A percentile compares a stretch with the other conserved stretches of the same genome.
phyloP scores from a whole-genome alignment of 31 red algal genomes.

The Odonthalia washingtoniensis region DNA sequence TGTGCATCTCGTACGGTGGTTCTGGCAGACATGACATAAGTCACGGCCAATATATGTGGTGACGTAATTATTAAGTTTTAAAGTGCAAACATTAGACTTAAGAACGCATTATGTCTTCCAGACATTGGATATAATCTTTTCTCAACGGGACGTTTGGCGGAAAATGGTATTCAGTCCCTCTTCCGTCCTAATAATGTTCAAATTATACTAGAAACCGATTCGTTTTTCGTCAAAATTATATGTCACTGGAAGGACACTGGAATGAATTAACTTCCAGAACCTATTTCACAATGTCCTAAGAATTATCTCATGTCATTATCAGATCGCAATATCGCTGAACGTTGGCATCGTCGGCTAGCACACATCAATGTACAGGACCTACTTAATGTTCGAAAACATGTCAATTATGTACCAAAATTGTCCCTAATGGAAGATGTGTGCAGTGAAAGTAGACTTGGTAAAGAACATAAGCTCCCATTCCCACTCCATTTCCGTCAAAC shows the following conservation, averaged over 20 bases:
- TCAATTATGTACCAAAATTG: slow-evolving; percentile 6
- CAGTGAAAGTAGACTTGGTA: slow-evolving; percentile 15
- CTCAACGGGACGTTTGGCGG: slow-evolving; percentile 19
- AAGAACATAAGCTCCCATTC: slow-evolving; percentile 18
- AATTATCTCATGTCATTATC: neutral
- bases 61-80: slow-evolving; percentile 27
- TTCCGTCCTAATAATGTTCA: slow-evolving; percentile 11
- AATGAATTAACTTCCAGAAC: neutral
- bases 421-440: neutral
- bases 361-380: slow-evolving; percentile 19
- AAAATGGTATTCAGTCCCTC: slow-evolving; percentile 34
- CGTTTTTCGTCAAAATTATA: neutral
- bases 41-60: neutral
- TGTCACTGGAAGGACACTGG: neutral
- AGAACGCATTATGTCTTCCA: slow-evolving; percentile 6
- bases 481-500: neutral
- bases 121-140: slow-evolving; percentile 30
- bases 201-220: neutral
- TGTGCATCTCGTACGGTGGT: neutral
- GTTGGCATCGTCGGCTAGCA: slow-evolving; percentile 6
- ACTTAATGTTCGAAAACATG: neutral
- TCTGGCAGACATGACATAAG: slow-evolving; percentile 26
- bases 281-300: neutral
- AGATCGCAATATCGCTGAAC: neutral
- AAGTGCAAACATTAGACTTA: slow-evolving; percentile 21